phyloP scores from a whole-genome alignment of 768 basidiomycete species.

The Plicaturopsis crispa region DNA sequence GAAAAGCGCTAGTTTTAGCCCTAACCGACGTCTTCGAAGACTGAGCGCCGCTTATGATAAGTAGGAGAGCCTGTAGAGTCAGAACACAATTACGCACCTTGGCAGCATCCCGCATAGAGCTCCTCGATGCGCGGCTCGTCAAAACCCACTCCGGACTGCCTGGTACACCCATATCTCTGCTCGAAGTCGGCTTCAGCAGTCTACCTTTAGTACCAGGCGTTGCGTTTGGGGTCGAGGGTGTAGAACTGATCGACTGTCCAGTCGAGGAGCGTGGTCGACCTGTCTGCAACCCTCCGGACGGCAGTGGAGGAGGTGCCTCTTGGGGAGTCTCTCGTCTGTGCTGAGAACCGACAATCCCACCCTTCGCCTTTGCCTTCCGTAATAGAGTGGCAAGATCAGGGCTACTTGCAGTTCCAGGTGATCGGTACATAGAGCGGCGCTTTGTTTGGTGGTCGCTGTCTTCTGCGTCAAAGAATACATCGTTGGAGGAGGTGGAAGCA shows the following conservation, averaged over 20 bases:
- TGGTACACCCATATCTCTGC: too few species aligned
- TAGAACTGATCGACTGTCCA: too few species aligned
- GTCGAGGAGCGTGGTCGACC: too few species aligned
- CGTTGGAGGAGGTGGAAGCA: slow-evolving; percentile 48
- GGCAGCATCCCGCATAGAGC: slow-evolving; percentile 32
- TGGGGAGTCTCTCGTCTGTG: slow-evolving; percentile 27
- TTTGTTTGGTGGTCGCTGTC: slow-evolving; percentile 65
- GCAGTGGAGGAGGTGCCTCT: slow-evolving; percentile 39
- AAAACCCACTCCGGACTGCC: slow-evolving; percentile 38
- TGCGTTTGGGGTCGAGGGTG: too few species aligned
- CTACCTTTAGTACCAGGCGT: too few species aligned
- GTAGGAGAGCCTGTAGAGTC: slow-evolving; percentile 6
- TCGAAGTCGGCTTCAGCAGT: too few species aligned
- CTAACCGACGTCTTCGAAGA: slow-evolving; percentile 32
- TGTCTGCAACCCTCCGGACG: slow-evolving; percentile 16
- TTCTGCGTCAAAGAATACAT: slow-evolving; percentile 58
- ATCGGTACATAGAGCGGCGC: slow-evolving; percentile 80
- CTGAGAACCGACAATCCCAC: slow-evolving; percentile 29
- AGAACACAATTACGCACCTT: slow-evolving; percentile 36
- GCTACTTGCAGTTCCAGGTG: slow-evolving; percentile 83
- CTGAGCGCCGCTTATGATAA: slow-evolving; percentile 3
- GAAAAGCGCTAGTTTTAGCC: slow-evolving; percentile 73
- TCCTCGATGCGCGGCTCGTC: slow-evolving; percentile 36
- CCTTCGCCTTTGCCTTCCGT: slow-evolving; percentile 73
- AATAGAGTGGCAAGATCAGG: slow-evolving; percentile 87